phyloP scores from a whole-genome alignment of 2,329 filamentous ascomycete species.

The Ascochyta clinopodiicola region DNA sequence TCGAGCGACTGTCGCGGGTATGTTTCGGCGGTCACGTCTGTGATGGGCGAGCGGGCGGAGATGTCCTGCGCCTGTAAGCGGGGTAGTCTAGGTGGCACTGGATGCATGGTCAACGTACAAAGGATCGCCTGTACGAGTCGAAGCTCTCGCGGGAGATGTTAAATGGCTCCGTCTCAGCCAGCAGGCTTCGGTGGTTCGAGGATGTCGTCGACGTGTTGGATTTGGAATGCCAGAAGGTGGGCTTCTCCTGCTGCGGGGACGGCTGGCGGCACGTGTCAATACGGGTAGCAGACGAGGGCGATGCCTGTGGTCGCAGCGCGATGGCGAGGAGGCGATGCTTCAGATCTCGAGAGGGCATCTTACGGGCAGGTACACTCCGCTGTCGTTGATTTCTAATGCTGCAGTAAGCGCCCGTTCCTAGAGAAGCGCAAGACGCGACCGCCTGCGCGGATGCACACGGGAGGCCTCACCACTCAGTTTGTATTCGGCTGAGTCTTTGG shows the following conservation, averaged over 20 bases:
- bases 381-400: conserved; percentile 86
- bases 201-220: conserved; percentile 58
- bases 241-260: conserved; percentile 89
- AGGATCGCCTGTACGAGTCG: conserved; percentile 93
- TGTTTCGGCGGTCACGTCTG: conserved; percentile 60
- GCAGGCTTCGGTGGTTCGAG: conserved; percentile 67
- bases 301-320: conserved; percentile 3
- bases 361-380: conserved; percentile 92
- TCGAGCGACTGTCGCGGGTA: conserved; percentile 57
- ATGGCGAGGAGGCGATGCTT: not conserved
- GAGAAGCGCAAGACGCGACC: conserved; percentile 1
- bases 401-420: conserved; percentile 35
- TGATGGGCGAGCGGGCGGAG: conserved; percentile 80
- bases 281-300: conserved; percentile 1
- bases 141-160: conserved; percentile 96
- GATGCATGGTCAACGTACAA: conserved; percentile 66
- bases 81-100: conserved; percentile 3
- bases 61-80: conserved; percentile 72
- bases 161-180: conserved; percentile 88
- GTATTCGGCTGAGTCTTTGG: conserved; percentile 57
- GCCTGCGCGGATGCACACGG: conserved; percentile 1
- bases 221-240: conserved; percentile 72
- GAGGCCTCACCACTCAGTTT: conserved; percentile 58
- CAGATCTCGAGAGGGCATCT: conserved; percentile 38
- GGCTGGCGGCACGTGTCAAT: conserved; percentile 50